Evolutionary conservation across 495 filamentous ascomycete species (phyloP), one percentile per base, ranked within the genome.

Genomic region (Penicillium soppii): DNA sequence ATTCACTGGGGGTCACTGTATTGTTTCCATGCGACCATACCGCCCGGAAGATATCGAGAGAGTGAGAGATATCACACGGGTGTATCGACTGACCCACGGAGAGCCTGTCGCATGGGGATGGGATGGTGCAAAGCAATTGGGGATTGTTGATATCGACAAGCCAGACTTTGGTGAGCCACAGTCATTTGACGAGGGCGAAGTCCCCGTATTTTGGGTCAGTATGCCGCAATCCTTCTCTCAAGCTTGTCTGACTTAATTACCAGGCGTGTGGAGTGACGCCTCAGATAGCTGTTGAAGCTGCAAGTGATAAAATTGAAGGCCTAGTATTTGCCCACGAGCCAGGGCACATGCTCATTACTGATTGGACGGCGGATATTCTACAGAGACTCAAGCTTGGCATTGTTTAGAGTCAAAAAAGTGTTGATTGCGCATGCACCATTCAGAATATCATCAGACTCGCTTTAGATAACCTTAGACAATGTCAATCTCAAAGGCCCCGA

Each of bases 61-160:
- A 13, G 79, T 83, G 3, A 58, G 80, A 21, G 66, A 69, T 1
- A 65, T 83, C 16, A 80, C 78, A 5, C 56, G 74, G 15, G 50
- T 56, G 26, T 83, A 69, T 65, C 45, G 58, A 9, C 58, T 68
- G 4, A 79, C 76, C 15, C 80, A 82, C 50, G 80, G 79, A n/a
- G 80, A 83, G 62, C 79, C 82, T 1, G 66, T 84, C 20, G 79
- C 75, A 8, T 83, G 78, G 79, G 80, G 80, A 1, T 84, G 78
- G 80, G 75, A 80, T 3, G 77, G 70, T 1, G 58, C 73, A 10
- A 54, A 60, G 50, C 43, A 52, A 30, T 44, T 84, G 30, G 76
- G 79, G 0, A 76, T 84, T 37, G 29, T 50, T 21, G 70, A 79
- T 60, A 65, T 81, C 21, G 40, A 51, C 23, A 32, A n/a, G 10